These are phyloP conservation scores for Yarrowia osloensis DNA, from an alignment of 805 yeast species.

Conservation along the genomic window DNA sequence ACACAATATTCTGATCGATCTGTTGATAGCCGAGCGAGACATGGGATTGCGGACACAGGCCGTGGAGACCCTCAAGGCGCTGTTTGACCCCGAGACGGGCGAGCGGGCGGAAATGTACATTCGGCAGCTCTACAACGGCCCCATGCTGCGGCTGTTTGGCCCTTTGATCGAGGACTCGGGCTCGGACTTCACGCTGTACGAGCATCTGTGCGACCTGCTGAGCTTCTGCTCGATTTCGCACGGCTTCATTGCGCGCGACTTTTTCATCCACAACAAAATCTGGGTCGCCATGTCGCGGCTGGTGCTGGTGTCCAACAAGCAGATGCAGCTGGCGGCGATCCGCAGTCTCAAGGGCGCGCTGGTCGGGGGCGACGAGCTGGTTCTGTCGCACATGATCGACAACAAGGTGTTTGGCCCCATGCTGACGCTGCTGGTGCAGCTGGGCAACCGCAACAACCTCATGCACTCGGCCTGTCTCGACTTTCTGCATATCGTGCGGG, in stretches of 20 bases:
- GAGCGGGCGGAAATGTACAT: constrained; percentile 10
- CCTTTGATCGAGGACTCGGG: background rate
- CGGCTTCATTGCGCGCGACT: constrained; percentile 59
- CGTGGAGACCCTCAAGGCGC: constrained; percentile 73
- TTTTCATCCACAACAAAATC: constrained; percentile 61
- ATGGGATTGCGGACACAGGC: constrained; percentile 80
- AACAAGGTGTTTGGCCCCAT: constrained; percentile 54
- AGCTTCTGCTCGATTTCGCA: constrained; percentile 69
- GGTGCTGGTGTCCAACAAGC: constrained; percentile 50
- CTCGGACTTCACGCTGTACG: constrained; percentile 35
- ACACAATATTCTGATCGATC: constrained; percentile 49
- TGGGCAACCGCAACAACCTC: constrained; percentile 57
- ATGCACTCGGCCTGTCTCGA: constrained; percentile 76
- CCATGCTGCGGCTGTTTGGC: background rate
- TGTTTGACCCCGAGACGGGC: constrained; percentile 57
- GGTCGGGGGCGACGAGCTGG: constrained; percentile 58
- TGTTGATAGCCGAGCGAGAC: constrained; percentile 62
- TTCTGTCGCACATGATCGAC: constrained; percentile 58
- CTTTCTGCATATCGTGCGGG: constrained; percentile 42
- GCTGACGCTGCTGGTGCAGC: constrained; percentile 52
- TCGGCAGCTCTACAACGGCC: constrained; percentile 2
- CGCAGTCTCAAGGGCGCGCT: constrained; percentile 68
- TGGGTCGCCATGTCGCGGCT: constrained; percentile 57
- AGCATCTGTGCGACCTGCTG: constrained; percentile 69
- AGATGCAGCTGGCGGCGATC: constrained; percentile 65